Evolutionary conservation across 116 monocot species (phyloP).

Genomic region (Phalaenopsis hybrid): DNA sequence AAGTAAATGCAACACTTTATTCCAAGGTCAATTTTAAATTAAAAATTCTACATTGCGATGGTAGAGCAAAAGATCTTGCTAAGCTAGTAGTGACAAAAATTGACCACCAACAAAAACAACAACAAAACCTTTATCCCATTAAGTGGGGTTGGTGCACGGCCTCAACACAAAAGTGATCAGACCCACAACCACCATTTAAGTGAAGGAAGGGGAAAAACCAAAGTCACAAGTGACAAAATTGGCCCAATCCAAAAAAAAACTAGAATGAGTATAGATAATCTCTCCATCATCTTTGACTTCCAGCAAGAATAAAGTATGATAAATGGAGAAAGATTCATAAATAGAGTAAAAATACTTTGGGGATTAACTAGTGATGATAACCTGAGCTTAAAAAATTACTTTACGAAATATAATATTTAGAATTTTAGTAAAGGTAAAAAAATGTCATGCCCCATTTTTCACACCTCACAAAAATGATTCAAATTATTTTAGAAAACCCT

Average conservation of each 20-base stretch:
- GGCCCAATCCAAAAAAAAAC: background rate
- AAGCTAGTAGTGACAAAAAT: background rate
- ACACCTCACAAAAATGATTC: too few relatives aligned
- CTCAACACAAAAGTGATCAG: too few relatives aligned
- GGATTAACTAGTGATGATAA: background rate
- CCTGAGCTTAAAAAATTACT: background rate
- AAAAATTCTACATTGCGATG: background rate
- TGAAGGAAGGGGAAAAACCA: too few relatives aligned
- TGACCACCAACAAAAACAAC: too few relatives aligned
- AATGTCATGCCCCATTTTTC: too few relatives aligned
- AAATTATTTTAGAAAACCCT: too few relatives aligned
- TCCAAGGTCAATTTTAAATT: background rate
- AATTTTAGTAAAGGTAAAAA: too few relatives aligned
- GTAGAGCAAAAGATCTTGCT: background rate
- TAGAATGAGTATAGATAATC: background rate
- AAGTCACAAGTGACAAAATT: too few relatives aligned
- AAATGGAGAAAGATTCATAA: background rate
- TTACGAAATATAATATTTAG: too few relatives aligned
- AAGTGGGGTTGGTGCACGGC: too few relatives aligned
- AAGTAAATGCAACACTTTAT: background rate
- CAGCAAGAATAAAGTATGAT: background rate
- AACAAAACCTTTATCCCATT: too few relatives aligned
- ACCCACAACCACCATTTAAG: too few relatives aligned
- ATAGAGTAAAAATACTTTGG: background rate
- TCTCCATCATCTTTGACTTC: background rate